These are phyloP conservation scores for Gonapodya prolifera DNA, from an alignment of 192 early-diverging fungal species.

Conservation along the genomic window DNA sequence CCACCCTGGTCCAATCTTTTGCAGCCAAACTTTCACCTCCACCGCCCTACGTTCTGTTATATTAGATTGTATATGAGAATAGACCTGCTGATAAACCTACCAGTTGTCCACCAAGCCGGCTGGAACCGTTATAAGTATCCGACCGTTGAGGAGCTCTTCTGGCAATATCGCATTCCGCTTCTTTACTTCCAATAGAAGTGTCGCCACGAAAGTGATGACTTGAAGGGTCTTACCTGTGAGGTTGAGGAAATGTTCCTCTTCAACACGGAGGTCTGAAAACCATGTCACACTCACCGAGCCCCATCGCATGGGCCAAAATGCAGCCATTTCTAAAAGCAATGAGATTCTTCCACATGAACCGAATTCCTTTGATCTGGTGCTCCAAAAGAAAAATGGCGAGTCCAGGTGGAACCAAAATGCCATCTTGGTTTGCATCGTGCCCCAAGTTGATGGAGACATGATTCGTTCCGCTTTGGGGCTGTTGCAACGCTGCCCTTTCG, in stretches of 20 bases:
- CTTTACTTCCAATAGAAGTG: conserved; percentile 46
- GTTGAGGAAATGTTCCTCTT: not conserved
- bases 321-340: conserved; percentile 63
- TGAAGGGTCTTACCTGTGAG: conserved; percentile 59
- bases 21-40: conserved; percentile 61
- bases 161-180: conserved; percentile 35
- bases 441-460: conserved; percentile 48
- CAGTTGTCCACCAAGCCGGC: conserved; percentile 59
- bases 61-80: not conserved
- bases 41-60: conserved; percentile 3
- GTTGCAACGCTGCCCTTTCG: not conserved
- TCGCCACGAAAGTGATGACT: conserved; percentile 56
- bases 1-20: conserved; percentile 7
- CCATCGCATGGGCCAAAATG: conserved; percentile 76
- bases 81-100: conserved; percentile 9
- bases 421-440: conserved; percentile 35
- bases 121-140: conserved; percentile 64
- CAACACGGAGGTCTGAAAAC: conserved; percentile 5
- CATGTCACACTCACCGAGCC: conserved; percentile 37
- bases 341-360: conserved; percentile 69
- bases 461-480: conserved; percentile 4
- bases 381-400: conserved; percentile 41
- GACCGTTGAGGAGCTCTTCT: conserved; percentile 18
- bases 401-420: conserved; percentile 40
- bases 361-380: conserved; percentile 60